A percentile compares a stretch with the other conserved stretches of the same genome.
These are phyloP conservation scores for Coniochaeta hoffmannii DNA, from an alignment of 2,329 filamentous ascomycete genomes.

Conservation along the genomic window DNA sequence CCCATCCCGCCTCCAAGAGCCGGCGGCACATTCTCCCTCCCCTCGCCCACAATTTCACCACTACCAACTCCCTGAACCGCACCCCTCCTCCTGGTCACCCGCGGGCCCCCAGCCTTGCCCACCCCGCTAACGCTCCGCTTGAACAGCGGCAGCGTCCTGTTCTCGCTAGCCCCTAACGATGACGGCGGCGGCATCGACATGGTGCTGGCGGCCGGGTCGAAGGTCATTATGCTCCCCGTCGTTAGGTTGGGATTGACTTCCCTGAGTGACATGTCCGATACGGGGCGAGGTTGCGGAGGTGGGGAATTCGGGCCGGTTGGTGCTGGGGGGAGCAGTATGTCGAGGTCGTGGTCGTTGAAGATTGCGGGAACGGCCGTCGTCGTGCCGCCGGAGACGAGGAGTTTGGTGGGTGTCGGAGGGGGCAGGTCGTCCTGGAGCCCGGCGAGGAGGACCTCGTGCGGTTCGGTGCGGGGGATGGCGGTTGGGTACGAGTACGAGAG, in stretches of 20 bases:
- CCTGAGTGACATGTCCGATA: constrained; percentile 40
- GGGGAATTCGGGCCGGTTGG: constrained; percentile 3
- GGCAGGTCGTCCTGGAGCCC: constrained; percentile 22
- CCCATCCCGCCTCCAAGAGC: constrained; percentile 32
- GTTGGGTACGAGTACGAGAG: constrained; percentile 73
- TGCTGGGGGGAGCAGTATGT: constrained; percentile 5
- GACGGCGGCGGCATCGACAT: constrained; percentile 24
- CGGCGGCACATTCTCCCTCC: constrained; percentile 44
- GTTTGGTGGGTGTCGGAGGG: constrained; percentile 5
- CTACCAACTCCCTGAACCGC: constrained; percentile 27
- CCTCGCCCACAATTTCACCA: constrained; percentile 28
- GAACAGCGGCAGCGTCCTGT: constrained; percentile 35
- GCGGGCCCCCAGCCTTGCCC: constrained; percentile 17
- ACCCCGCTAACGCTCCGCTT: constrained; percentile 34
- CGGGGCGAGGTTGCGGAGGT: constrained; percentile 13
- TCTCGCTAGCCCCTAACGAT: constrained; percentile 29
- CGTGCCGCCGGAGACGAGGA: not conserved
- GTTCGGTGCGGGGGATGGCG: constrained; percentile 64
- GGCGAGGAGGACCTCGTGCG: constrained; percentile 36
- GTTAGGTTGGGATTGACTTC: constrained; percentile 45
- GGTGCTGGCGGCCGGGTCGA: constrained; percentile 35
- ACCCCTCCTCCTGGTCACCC: constrained; percentile 23
- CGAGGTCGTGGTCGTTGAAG: constrained; percentile 14
- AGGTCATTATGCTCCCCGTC: constrained; percentile 24
- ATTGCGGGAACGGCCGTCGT: constrained; percentile 3